Percentiles rank a stretch among this genome's conserved stretches.
Evolutionary conservation across 2,329 filamentous ascomycete species (phyloP).

Genomic region (Colletotrichum sp.): DNA sequence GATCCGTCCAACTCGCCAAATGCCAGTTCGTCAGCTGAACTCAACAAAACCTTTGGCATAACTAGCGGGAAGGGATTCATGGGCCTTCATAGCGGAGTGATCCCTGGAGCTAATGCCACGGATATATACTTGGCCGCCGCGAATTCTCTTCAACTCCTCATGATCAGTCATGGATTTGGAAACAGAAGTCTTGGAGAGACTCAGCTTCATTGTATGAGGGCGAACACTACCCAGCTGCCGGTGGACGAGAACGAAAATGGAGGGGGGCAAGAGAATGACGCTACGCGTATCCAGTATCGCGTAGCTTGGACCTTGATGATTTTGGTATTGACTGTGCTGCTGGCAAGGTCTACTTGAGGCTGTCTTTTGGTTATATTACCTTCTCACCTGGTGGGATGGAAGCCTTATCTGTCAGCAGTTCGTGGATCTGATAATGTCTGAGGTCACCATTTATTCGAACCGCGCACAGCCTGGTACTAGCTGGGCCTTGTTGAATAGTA

Average conservation of each 20-base stretch:
- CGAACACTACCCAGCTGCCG: not conserved
- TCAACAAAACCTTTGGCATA: not conserved
- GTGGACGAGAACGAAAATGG: not conserved
- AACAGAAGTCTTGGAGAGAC: not conserved
- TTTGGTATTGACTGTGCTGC: not conserved
- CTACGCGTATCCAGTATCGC: not conserved
- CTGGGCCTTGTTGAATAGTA: not conserved
- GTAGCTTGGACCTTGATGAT: not conserved
- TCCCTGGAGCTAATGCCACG: not conserved
- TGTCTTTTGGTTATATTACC: not conserved
- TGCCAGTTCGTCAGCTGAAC: not conserved
- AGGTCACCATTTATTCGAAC: not conserved
- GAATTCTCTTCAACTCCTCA: not conserved
- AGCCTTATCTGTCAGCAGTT: too few species aligned
- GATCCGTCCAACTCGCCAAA: not conserved
- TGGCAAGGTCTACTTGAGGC: not conserved
- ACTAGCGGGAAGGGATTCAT: not conserved
- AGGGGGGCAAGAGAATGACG: not conserved
- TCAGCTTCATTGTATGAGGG: slow-evolving; percentile 1
- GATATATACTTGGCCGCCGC: not conserved
- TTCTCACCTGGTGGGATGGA: too few species aligned
- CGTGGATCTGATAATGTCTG: too few species aligned
- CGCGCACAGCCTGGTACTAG: not conserved
- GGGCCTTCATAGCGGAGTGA: not conserved
- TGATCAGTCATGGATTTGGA: not conserved